These are phyloP conservation scores for Verticillium tricorpus DNA, from an alignment of 2,329 filamentous ascomycete species.

Conservation along the genomic window DNA sequence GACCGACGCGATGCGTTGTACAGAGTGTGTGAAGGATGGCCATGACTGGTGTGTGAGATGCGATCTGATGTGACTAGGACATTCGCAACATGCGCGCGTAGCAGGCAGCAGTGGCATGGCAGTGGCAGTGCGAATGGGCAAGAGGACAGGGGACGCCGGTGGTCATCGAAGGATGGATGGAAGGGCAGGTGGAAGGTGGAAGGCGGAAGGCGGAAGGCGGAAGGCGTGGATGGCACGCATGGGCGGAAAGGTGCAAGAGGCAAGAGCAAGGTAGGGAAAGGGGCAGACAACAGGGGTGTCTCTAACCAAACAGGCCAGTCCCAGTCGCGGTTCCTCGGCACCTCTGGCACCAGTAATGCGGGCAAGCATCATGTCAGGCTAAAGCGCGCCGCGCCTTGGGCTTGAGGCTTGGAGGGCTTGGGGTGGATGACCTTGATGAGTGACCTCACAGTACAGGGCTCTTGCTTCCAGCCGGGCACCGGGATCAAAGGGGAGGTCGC, in stretches of 20 bases:
- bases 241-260: not conserved
- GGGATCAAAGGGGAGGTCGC: not conserved
- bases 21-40: no score
- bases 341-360: not conserved
- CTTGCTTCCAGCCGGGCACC: not conserved
- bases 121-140: no score
- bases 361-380: not conserved
- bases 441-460: not conserved
- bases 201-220: not conserved
- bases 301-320: not conserved
- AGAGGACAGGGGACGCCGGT: not conserved
- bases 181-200: not conserved
- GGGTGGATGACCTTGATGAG: not conserved
- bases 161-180: not conserved
- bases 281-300: not conserved
- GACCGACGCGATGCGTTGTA: no score
- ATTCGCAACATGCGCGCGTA: not conserved
- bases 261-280: not conserved
- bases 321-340: not conserved
- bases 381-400: not conserved
- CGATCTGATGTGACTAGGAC: no score
- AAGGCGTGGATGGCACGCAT: not conserved
- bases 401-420: not conserved
- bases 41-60: no score
- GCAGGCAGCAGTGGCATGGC: not conserved